A percentile compares a stretch with the other conserved stretches of the same genome.
These are phyloP conservation scores for Botrytis pseudocinerea DNA, from an alignment of 2,329 filamentous ascomycete genomes.

Conservation along the genomic window DNA sequence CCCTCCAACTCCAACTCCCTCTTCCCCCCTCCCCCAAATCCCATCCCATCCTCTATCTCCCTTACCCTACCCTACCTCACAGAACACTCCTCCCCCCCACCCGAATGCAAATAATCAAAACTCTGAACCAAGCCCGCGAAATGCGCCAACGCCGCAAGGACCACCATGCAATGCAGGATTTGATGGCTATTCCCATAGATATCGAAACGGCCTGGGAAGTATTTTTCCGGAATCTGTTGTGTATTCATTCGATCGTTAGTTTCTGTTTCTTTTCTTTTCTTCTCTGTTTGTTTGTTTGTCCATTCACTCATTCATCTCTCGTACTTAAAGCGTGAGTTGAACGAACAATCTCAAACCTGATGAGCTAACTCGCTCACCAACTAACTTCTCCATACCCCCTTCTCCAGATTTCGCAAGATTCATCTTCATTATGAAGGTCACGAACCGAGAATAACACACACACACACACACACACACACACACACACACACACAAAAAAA, in stretches of 20 bases:
- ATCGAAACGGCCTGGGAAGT: constrained; percentile 32
- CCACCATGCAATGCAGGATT: constrained; percentile 39
- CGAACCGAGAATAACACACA: too few relatives aligned
- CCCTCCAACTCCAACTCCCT: too few relatives aligned
- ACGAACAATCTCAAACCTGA: too few relatives aligned
- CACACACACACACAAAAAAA: too few relatives aligned
- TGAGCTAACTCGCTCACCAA: neutral
- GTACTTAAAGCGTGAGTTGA: too few relatives aligned
- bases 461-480: too few relatives aligned
- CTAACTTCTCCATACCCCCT: neutral
- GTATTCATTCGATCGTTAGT: neutral
- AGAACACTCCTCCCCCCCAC: neutral
- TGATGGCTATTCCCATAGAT: constrained; percentile 39
- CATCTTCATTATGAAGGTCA: too few relatives aligned
- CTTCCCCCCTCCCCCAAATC: too few relatives aligned
- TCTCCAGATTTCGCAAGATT: too few relatives aligned
- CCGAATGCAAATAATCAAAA: constrained; percentile 14
- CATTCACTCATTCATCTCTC: too few relatives aligned
- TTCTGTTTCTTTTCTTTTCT: neutral
- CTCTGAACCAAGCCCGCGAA: constrained; percentile 13
- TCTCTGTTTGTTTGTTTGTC: neutral
- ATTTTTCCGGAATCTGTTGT: constrained; percentile 37
- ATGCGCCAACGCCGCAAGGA: constrained; percentile 32
- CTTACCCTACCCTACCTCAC: neutral
- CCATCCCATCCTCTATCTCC: too few relatives aligned